Evolutionary conservation across 2,329 filamentous ascomycete genomes (phyloP).

Genomic region (Fusarium acutatum): DNA sequence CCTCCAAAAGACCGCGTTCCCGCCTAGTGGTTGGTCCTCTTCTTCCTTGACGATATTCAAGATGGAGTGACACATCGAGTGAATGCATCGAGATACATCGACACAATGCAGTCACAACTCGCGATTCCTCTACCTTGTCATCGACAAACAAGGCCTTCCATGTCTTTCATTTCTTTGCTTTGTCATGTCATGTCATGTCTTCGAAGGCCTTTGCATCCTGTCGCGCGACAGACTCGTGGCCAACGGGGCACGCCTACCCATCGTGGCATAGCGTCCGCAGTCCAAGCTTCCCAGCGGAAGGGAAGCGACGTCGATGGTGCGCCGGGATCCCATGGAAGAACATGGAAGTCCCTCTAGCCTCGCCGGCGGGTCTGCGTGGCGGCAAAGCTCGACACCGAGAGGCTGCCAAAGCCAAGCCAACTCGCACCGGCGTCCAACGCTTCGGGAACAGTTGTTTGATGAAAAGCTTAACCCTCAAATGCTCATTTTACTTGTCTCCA

Average conservation of each 20-base stretch:
- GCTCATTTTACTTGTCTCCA: constrained; percentile 37
- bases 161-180: constrained; percentile 3
- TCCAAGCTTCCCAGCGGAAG: constrained; percentile 36
- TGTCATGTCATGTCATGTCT: constrained; percentile 5
- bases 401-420: constrained; percentile 16
- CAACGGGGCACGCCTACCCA: constrained; percentile 33
- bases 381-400: constrained; percentile 19
- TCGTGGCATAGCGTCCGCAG: constrained; percentile 37
- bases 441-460: constrained; percentile 25
- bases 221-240: constrained; percentile 31
- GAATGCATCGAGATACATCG: constrained; percentile 13
- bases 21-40: not conserved
- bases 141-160: not conserved
- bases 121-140: not conserved
- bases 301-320: constrained; percentile 35
- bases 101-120: not conserved
- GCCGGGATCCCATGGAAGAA: constrained; percentile 34
- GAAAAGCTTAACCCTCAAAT: constrained; percentile 32
- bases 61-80: constrained; percentile 19
- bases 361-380: constrained; percentile 19
- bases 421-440: constrained; percentile 32
- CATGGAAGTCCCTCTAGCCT: constrained; percentile 37
- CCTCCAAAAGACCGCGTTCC: not conserved
- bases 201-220: not conserved
- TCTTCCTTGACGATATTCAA: constrained; percentile 1